phyloP scores from a whole-genome alignment of 2,329 filamentous ascomycete genomes.

The Daldinia eschscholtzii region DNA sequence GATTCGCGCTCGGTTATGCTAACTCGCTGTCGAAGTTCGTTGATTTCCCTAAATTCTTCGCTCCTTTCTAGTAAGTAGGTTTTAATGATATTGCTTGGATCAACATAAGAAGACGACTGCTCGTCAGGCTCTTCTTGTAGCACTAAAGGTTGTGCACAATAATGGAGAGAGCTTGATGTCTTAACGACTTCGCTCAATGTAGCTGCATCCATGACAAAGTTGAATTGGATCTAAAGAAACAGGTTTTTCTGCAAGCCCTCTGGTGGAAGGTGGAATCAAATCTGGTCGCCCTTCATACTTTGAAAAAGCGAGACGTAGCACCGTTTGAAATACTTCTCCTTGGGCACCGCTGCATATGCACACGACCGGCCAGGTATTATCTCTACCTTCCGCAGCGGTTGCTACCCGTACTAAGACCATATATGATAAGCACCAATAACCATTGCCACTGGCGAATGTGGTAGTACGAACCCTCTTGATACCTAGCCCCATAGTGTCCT shows the following conservation, averaged over 20 bases:
- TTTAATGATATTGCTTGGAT: background rate
- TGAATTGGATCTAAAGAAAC: background rate
- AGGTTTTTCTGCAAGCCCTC: background rate
- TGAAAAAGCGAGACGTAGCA: background rate
- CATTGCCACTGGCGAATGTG: background rate
- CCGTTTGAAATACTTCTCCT: background rate
- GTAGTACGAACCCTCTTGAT: background rate
- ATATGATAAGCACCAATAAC: background rate
- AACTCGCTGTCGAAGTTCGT: constrained; percentile 9
- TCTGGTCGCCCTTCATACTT: no score
- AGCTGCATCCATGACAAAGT: background rate
- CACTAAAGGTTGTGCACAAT: background rate
- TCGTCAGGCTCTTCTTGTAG: background rate
- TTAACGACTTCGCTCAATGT: background rate
- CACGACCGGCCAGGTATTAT: background rate
- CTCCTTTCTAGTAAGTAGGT: constrained; percentile 2
- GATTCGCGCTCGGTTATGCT: background rate
- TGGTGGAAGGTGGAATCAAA: no score
- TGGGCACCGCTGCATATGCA: constrained; percentile 4
- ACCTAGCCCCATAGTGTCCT: background rate
- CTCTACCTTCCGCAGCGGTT: background rate
- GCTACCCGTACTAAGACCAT: background rate
- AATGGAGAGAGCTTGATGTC: background rate
- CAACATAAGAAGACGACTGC: background rate
- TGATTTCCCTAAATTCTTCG: constrained; percentile 6